Base-by-base conservation (phyloP, 176 grass and related monocot species). In the Triticum monococcum region DNA sequence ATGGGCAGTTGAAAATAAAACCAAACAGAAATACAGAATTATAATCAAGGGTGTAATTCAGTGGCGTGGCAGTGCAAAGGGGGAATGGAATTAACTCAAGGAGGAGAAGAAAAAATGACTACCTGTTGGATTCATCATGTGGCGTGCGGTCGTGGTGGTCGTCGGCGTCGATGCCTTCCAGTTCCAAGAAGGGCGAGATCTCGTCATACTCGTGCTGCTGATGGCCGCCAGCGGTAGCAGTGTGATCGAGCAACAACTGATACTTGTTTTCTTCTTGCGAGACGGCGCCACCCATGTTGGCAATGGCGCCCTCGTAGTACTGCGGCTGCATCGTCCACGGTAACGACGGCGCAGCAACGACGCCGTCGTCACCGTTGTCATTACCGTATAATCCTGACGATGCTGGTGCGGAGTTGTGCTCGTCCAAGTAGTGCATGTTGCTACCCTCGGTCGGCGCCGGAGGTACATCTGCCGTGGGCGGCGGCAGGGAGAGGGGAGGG, bases 161-260 rank as follows among this genome's bases (percentile, higher is more conserved):
- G 25, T 68, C 79, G 18, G 17, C 54, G 54, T 59, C 18, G 18
- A 50, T 70, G 32, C 20, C 18, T 22, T 22, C 54, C 54, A 59
- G 18, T 22, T 70, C 67, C 67, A 70, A 37, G 67, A 37, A 70
- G 5, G 67, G 67, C 18, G 32, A 22, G 67, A 81, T 81, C 5
- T 81, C 79, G 26, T 81, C 79, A 30, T 81, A 35, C 26, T 33
- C 38, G 35, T 65, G 79, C 63, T 50, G 16, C 63, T 50, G 16
- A 4, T 63, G 22, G 32, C 22, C 10, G 46, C 22, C 28, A 4
- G 25, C 9, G 48, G 12, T 5, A 31, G 7, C 31, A 46, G 43
- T 54, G 25, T 4, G 45, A 30, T 59, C 46, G 17, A 59, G 5
- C 2, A 77, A 43, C 13, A 80, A 30, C 8, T 60, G 60, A 43